phyloP scores from a whole-genome alignment of 805 yeast species.

The Starmerella potacharoeniae region DNA sequence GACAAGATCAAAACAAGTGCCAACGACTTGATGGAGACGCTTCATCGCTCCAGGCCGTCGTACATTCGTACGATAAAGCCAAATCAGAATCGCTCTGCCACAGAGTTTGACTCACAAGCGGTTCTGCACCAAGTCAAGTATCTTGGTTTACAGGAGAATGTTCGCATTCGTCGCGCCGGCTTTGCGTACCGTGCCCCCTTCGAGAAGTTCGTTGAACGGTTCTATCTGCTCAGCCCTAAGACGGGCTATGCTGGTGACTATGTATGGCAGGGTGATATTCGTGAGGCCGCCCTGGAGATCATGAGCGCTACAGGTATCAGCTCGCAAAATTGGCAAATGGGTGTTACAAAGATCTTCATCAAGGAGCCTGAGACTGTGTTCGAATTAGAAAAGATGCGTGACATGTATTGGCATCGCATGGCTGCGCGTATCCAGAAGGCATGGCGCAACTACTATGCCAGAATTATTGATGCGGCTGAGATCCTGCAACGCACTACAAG shows the following conservation, averaged over 20 bases:
- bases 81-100: constrained; percentile 81
- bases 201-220: constrained; percentile 91
- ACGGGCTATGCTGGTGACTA: constrained; percentile 88
- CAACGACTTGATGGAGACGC: constrained; percentile 74
- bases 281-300: constrained; percentile 43
- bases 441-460: constrained; percentile 72
- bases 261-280: constrained; percentile 51
- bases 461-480: constrained; percentile 78
- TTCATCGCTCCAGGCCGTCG: constrained; percentile 86
- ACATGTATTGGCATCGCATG: constrained; percentile 95
- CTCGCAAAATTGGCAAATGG: constrained; percentile 72
- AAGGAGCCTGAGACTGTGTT: constrained; percentile 94
- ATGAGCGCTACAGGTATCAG: constrained; percentile 60
- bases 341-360: constrained; percentile 83
- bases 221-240: constrained; percentile 71
- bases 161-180: constrained; percentile 95
- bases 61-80: constrained; percentile 97
- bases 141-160: constrained; percentile 91
- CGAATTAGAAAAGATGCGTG: constrained; percentile 92
- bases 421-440: constrained; percentile 97
- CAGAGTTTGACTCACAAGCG: constrained; percentile 77
- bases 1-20: constrained; percentile 91
- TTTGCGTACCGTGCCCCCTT: constrained; percentile 95
- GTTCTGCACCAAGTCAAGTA: constrained; percentile 94
- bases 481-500: constrained; percentile 69